Base-by-base conservation (phyloP, 177 flowering plant species). In the Vitis hybrid region DNA sequence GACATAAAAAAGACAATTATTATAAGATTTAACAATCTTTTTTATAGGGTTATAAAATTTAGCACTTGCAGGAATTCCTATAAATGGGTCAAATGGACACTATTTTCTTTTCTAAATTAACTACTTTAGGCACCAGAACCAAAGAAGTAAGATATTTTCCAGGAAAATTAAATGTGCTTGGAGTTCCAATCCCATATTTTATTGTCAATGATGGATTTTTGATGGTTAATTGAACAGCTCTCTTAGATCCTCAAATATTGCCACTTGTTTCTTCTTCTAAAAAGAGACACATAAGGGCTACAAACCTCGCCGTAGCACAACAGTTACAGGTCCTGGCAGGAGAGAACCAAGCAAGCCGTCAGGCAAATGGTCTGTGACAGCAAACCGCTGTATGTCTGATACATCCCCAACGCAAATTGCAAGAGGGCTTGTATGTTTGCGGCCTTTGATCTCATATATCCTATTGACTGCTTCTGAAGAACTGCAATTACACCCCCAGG, bases 291-390 rank as follows among this genome's bases (percentile, higher is more conserved):
- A 54, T 23, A 66, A 26, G 6, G 52, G 66, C 58, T n/a, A 67
- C 78, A 62, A 60, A 94, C 97, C 98, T 89, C 97, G 86, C 65
- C 51, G 77, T 32, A 94, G 82, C 57, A 94, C 87, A 62, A 93
- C 87, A 68, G 99, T 96, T 62, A 93, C 97, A 69, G 99, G 99
- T 51, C 98, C 99, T 0, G 99, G 99, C 63, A 96, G 94, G 70
- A 96, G 97, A 67, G 81, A 73, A 21, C 89, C 89, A 65, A 96
- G 92, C 72, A 96, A 82, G 10, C 91, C 93, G 68, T 65, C 68
- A 68, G 98, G 97, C 80, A 96, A 81, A 81, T 92, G 93, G 63
- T 86, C 83, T 34, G 89, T 89, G 39, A 76, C 81, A 51, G 97
- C 97, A 82, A 87, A 89, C 6, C 86, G 87, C n/a, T 69, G 65